Base-by-base conservation (phyloP, 73 alveolate genomes). In the Effrenium voratum region DNA sequence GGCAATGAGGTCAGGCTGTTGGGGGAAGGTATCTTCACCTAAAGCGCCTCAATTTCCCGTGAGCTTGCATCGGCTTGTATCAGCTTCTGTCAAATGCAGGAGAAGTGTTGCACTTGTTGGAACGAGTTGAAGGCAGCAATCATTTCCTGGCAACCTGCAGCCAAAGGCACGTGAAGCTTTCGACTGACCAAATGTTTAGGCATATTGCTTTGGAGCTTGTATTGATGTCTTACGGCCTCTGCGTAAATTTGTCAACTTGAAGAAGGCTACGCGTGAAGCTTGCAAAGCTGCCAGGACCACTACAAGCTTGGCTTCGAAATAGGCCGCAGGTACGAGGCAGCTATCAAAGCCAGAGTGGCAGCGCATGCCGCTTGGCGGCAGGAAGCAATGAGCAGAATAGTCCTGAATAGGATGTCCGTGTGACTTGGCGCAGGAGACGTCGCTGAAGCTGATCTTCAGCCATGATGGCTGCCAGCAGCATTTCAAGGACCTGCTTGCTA, bases 261-360 rank as follows among this genome's bases (percentile, higher is more conserved):
- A 40, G 0, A n/a, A n/a, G n/a, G n/a, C n/a, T n/a, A n/a, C n/a
- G n/a, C n/a, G n/a, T n/a, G n/a, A n/a, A n/a, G n/a, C n/a, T n/a
- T n/a, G n/a, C n/a, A n/a, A n/a, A n/a, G n/a, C 41, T 36, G 63
- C 34, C 52, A 90, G 96, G 96, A 90, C 73, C 96, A 90, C 86
- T 75, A 59, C 52, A 32, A 47, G 55, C 75, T 90, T 40, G 96
- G 96, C 55, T 40, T 90, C 76, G 96, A 85, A 52, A 47, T 90
- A 10, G 96, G 96, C 52, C 63, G n/a, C 6, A 55, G 66, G 41
- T 90, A 90, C 75, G 76, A 36, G 28, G 96, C 47, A 2, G 96
- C 86, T 50, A 75, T 90, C 57, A 34, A 15, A 19, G 85, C 55
- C 24, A 26, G 96, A 41, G 87, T 90, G 81, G 96, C 96, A 5